Conservation (phyloP, 225 moss, liverwort and hornwort genomes). For the Bryoerythrophyllum caledonicum region DNA sequence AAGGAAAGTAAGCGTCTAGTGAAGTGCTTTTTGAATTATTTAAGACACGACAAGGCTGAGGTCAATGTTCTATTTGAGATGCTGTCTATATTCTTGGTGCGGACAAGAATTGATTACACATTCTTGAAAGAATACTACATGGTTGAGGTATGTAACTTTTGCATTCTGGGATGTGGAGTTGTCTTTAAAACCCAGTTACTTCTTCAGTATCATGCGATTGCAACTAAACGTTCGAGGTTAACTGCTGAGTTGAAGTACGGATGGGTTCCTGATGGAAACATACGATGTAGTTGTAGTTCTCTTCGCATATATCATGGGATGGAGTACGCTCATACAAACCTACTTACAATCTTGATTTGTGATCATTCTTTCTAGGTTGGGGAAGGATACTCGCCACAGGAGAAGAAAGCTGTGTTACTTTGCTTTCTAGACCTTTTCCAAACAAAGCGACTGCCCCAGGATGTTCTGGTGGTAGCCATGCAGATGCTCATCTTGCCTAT, state of each 20-base stretch:
- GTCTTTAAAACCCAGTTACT: neutral
- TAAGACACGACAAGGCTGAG: slow-evolving; percentile 95
- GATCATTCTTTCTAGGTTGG: slow-evolving; percentile 66
- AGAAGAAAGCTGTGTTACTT: slow-evolving; percentile 89
- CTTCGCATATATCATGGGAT: slow-evolving; percentile 7
- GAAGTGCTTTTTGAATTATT: slow-evolving; percentile 94
- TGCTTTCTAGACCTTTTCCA: slow-evolving; percentile 93
- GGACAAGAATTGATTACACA: slow-evolving; percentile 96
- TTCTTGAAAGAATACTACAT: slow-evolving; percentile 98
- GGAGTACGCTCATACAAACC: slow-evolving; percentile 4
- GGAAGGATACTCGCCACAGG: slow-evolving; percentile 87
- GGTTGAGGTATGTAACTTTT: slow-evolving; percentile 72
- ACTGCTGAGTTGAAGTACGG: neutral
- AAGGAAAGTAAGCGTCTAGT: slow-evolving; percentile 98
- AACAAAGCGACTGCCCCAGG: slow-evolving; percentile 80
- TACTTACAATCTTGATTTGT: slow-evolving; percentile 15
- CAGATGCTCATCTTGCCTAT: slow-evolving; percentile 99
- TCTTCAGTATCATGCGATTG: slow-evolving; percentile 2
- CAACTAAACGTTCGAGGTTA: neutral
- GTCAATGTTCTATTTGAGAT: slow-evolving; percentile 99
- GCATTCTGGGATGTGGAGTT: slow-evolving; percentile 17
- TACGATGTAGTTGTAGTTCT: slow-evolving; percentile 4
- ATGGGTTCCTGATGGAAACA: neutral
- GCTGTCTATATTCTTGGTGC: slow-evolving; percentile 97
- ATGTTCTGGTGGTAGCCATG: slow-evolving; percentile 95